phyloP scores from a whole-genome alignment of 345 rosid species.

The Dipteronia sinensis region DNA sequence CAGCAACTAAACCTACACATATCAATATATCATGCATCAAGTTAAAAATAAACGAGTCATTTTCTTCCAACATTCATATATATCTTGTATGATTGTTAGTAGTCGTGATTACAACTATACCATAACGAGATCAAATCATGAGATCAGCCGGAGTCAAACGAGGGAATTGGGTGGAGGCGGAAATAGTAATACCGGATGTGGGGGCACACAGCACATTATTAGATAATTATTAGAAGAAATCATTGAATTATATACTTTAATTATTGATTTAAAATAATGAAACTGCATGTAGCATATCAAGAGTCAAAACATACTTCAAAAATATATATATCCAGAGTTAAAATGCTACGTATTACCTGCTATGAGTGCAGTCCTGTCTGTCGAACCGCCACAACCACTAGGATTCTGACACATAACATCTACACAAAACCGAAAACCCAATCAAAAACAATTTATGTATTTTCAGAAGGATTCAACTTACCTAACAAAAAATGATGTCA shows the following conservation, averaged over 20 bases:
- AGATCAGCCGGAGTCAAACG: too few species aligned
- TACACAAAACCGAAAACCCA: constrained; percentile 10
- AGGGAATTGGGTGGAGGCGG: too few species aligned
- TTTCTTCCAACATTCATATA: too few species aligned
- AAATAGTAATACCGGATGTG: too few species aligned
- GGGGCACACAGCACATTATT: background rate
- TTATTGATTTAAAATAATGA: background rate
- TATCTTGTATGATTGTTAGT: too few species aligned
- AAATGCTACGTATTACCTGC: constrained; percentile 33
- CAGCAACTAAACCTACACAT: constrained; percentile 36
- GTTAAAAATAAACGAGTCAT: too few species aligned
- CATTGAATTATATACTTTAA: background rate
- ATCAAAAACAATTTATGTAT: too few species aligned
- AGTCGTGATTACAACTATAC: too few species aligned
- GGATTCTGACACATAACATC: constrained; percentile 39
- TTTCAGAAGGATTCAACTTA: too few species aligned
- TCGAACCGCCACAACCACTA: constrained; percentile 32
- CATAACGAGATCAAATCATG: too few species aligned
- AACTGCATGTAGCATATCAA: background rate
- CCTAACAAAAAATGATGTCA: too few species aligned
- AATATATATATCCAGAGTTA: too few species aligned
- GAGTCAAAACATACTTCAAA: background rate
- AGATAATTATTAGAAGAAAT: background rate
- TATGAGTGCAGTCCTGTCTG: constrained; percentile 36
- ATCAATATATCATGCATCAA: background rate